phyloP scores from a whole-genome alignment of 768 basidiomycete genomes.

The Auriscalpium microsporum region DNA sequence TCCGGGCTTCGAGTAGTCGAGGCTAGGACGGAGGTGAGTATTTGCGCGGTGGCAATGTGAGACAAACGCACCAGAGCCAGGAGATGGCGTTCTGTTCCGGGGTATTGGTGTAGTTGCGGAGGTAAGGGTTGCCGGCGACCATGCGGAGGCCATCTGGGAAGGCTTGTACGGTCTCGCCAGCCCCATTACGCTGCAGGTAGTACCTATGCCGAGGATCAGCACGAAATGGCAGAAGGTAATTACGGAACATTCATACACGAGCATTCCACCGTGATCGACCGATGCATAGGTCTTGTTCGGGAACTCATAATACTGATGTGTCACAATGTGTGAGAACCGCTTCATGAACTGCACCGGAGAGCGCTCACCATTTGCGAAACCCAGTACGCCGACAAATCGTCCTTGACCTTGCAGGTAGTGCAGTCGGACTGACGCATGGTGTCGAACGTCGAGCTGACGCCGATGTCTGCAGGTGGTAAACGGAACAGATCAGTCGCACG shows the following conservation, averaged over 20 bases:
- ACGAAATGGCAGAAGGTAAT: neutral
- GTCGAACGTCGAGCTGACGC: slow-evolving; percentile 2
- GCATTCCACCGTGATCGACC: slow-evolving; percentile 10
- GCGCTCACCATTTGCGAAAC: slow-evolving; percentile 5
- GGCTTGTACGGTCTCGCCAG: neutral
- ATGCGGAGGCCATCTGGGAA: slow-evolving; percentile 18
- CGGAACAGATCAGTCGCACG: no score
- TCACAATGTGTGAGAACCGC: neutral
- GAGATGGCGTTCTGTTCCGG: slow-evolving; percentile 14
- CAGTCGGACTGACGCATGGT: slow-evolving; percentile 7
- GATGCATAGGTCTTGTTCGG: slow-evolving; percentile 1
- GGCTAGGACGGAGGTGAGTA: neutral
- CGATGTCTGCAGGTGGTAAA: slow-evolving; percentile 2
- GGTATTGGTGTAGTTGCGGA: slow-evolving; percentile 17
- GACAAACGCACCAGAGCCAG: slow-evolving; percentile 14
- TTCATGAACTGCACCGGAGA: no score
- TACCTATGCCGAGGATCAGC: slow-evolving; percentile 1
- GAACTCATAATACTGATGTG: slow-evolving; percentile 8
- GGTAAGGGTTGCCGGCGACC: slow-evolving; percentile 19
- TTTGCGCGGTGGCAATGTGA: no score
- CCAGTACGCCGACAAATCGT: slow-evolving; percentile 13
- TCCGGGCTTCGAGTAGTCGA: neutral
- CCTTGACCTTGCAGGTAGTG: slow-evolving; percentile 11
- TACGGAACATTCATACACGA: slow-evolving; percentile 6
- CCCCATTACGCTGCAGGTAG: slow-evolving; percentile 3